Evolutionary conservation across 768 basidiomycete species (phyloP).

Genomic region (Sporobolomyces roseus): DNA sequence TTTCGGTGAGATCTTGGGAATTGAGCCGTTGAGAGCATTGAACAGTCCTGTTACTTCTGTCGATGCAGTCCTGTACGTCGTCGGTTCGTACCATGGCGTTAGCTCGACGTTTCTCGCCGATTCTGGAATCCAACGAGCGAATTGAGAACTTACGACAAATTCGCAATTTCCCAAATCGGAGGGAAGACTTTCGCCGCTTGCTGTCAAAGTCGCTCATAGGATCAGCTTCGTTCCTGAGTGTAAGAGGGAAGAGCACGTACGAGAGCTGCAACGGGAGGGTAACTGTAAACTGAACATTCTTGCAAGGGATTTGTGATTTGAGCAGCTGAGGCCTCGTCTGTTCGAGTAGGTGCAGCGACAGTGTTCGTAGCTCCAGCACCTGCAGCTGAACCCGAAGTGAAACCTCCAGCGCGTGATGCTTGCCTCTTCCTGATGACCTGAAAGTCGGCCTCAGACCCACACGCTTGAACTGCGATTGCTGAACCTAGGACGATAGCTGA

Average conservation of each 20-base stretch:
- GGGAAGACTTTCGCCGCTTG: conserved; percentile 24
- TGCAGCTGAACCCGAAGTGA: neutral
- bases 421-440: conserved; percentile 5
- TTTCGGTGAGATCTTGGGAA: conserved; percentile 46
- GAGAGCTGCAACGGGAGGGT: conserved; percentile 29
- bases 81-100: neutral
- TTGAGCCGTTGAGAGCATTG: conserved; percentile 43
- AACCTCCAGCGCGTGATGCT: conserved; percentile 3
- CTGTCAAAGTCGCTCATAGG: no score
- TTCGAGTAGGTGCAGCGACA: conserved; percentile 14
- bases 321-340: conserved; percentile 29
- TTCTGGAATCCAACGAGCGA: no score
- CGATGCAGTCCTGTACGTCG: conserved; percentile 4
- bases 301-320: conserved; percentile 15
- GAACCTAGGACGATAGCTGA: conserved; percentile 3
- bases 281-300: conserved; percentile 1
- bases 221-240: no score
- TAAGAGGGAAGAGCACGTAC: no score
- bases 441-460: conserved; percentile 9
- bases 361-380: neutral
- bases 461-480: neutral
- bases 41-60: conserved; percentile 42
- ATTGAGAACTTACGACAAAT: conserved; percentile 23
- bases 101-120: no score
- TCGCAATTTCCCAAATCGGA: conserved; percentile 34